phyloP scores from a whole-genome alignment of 1,284 basidiomycete species.

The Cutaneotrichosporon sp. region DNA sequence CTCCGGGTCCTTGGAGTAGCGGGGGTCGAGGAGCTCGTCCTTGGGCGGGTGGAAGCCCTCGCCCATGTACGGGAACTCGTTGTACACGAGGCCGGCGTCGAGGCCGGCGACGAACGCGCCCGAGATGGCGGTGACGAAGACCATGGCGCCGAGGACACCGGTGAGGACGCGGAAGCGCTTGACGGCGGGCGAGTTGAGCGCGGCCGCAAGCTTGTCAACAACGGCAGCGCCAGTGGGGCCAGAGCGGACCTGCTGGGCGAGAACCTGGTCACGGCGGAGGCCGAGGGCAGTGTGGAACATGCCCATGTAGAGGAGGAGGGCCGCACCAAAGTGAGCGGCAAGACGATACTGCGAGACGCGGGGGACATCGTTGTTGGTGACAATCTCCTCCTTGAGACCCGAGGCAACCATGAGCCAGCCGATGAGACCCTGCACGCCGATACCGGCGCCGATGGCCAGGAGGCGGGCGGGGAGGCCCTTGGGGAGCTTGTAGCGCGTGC shows the following conservation, averaged over 20 bases:
- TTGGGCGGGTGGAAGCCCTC: constrained; percentile 78
- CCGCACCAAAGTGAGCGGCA: constrained; percentile 89
- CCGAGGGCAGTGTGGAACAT: constrained; percentile 85
- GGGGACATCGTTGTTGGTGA: constrained; percentile 79
- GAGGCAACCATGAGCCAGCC: constrained; percentile 99
- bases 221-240: constrained; percentile 48
- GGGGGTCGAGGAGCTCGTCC: constrained; percentile 76
- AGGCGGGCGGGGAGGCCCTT: constrained; percentile 65
- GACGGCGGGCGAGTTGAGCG: constrained; percentile 63
- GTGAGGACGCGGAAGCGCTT: constrained; percentile 64
- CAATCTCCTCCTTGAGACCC: constrained; percentile 79
- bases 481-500: constrained; percentile 67
- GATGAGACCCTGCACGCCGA: constrained; percentile 83
- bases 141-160: constrained; percentile 68
- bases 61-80: constrained; percentile 98
- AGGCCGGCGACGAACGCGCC: constrained; percentile 97
- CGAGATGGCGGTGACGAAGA: constrained; percentile 80
- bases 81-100: constrained; percentile 94
- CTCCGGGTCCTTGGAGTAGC: constrained; percentile 70
- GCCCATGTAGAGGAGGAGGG: constrained; percentile 84
- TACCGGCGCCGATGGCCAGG: constrained; percentile 70
- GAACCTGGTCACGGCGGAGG: constrained; percentile 70
- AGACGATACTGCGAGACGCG: constrained; percentile 96
- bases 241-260: constrained; percentile 61
- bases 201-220: constrained; percentile 36